Conservation (phyloP, 768 basidiomycete species). For the Hebeloma cylindrosporum region DNA sequence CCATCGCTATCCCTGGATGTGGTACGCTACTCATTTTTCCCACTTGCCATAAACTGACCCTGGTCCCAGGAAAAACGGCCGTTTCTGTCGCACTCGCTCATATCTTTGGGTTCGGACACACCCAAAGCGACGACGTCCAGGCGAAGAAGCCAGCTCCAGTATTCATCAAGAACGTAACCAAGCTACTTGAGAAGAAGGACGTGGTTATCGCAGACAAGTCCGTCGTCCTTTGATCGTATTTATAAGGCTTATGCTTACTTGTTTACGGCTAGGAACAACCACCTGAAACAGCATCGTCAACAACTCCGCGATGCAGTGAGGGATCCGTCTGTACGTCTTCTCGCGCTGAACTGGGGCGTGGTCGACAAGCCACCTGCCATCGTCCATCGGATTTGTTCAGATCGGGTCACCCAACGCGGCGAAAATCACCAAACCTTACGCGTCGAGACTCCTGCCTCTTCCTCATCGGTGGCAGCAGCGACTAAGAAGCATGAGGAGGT, state of each 20-base stretch:
- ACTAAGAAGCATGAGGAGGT: slow-evolving; percentile 71
- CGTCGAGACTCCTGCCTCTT: slow-evolving; percentile 44
- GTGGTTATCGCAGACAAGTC: slow-evolving; percentile 95
- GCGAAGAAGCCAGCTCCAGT: slow-evolving; percentile 68
- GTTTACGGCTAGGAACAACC: slow-evolving; percentile 76
- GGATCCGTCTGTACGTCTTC: slow-evolving; percentile 68
- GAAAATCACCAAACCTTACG: slow-evolving; percentile 83
- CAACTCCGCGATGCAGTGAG: slow-evolving; percentile 69
- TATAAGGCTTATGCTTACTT: neutral
- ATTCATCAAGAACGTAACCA: slow-evolving; percentile 73
- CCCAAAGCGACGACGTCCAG: slow-evolving; percentile 88
- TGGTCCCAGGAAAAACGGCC: slow-evolving; percentile 85
- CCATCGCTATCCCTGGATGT: slow-evolving; percentile 92
- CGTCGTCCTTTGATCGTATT: slow-evolving; percentile 24
- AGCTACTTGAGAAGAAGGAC: slow-evolving; percentile 58
- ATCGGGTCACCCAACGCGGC: slow-evolving; percentile 75
- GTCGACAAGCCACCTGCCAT: slow-evolving; percentile 54
- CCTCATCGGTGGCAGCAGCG: slow-evolving; percentile 40
- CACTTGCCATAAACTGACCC: slow-evolving; percentile 16
- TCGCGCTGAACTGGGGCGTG: slow-evolving; percentile 82
- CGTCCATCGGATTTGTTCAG: slow-evolving; percentile 72
- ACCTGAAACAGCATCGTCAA: slow-evolving; percentile 75
- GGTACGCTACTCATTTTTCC: slow-evolving; percentile 52
- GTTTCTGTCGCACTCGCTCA: slow-evolving; percentile 75
- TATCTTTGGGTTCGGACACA: slow-evolving; percentile 87